Base-by-base conservation (phyloP, 2,329 filamentous ascomycete species). In the Fusarium bactridioides region DNA sequence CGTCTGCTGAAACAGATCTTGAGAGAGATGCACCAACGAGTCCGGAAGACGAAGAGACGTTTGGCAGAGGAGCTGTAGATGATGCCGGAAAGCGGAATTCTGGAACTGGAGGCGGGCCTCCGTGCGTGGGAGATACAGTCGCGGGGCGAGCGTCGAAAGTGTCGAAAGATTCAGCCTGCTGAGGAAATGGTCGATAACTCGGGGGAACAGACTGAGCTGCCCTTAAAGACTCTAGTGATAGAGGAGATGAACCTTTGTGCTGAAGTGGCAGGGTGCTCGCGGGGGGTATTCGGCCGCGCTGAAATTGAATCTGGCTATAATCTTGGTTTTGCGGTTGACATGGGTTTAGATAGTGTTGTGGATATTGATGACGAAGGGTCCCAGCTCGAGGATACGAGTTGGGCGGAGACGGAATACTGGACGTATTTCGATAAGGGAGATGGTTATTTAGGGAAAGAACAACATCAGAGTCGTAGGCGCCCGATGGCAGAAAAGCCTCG, bases 1-100 rank as follows among this genome's bases (percentile, higher is more conserved):
- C 75, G 69, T 80, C 79, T 35, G 79, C 77, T 12, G 79, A 79
- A 50, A 79, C 68, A 23, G 78, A 77, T 62, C 76, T 73, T 10
- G 76, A 78, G 29, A 80, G 70, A 15, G 76, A 77, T 25, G 77
- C 69, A 38, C 75, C 69, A 38, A 73, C 64, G 44, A 74, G 57
- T 37, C 70, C 70, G n/a, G 56, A 64, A 13, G 69, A 58, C 38
- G 73, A 72, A 37, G 74, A 71, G 27, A 72, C 48, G 47, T 51
- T 75, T 9, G 74, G 76, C 5, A 75, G 61, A 51, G 76, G 70
- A 60, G 74, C 67, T 23, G 74, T 70, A 41, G 74, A 77, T 31
- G 74, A 69, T 33, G 63, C 54, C 41, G 74, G 73, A n/a, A 70
- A 59, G 31, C 64, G 67, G 19, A 67, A 70, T 40, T 70, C 69